Conservation (phyloP, 163 green algal genomes). For the Botryococcus braunii region DNA sequence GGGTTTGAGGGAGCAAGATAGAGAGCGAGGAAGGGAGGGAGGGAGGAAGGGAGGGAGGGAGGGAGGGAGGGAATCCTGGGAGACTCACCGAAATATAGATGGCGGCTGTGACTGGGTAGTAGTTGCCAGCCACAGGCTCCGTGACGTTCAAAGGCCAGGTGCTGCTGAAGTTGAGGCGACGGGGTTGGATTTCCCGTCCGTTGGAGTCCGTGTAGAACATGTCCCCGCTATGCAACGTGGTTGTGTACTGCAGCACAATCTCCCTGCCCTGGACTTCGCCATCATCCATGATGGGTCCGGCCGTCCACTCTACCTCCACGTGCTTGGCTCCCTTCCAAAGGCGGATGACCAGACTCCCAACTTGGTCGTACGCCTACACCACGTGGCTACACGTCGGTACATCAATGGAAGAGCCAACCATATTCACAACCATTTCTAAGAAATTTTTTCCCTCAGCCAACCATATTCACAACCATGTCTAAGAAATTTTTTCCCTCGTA, state of each 20-base stretch:
- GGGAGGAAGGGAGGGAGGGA: too few relatives aligned
- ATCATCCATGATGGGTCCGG: constrained; percentile 56
- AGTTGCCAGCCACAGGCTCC: constrained; percentile 64
- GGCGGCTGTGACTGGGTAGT: constrained; percentile 61
- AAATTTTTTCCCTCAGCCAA: too few relatives aligned
- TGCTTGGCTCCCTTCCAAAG: constrained; percentile 34
- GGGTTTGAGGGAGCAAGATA: too few relatives aligned
- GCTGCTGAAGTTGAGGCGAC: constrained; percentile 30
- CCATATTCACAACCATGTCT: too few relatives aligned
- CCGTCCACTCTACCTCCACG: constrained; percentile 75
- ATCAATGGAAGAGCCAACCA: too few relatives aligned
- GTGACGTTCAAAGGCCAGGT: constrained; percentile 60
- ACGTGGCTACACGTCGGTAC: too few relatives aligned
- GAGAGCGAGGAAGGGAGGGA: too few relatives aligned
- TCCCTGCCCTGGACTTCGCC: constrained; percentile 59
- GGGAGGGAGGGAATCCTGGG: too few relatives aligned
- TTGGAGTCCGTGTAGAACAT: constrained; percentile 75
- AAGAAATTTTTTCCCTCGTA: too few relatives aligned
- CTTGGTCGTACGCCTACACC: too few relatives aligned
- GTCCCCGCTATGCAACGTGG: constrained; percentile 2
- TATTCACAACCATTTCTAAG: too few relatives aligned
- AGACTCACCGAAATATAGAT: constrained; percentile 37
- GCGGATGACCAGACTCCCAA: constrained; percentile 19
- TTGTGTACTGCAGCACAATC: constrained; percentile 30
- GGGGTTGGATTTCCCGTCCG: constrained; percentile 57